Percentiles rank a stretch among this genome's conserved stretches.
Conservation (phyloP, 768 basidiomycete genomes). For the Pleurotus pulmonarius region DNA sequence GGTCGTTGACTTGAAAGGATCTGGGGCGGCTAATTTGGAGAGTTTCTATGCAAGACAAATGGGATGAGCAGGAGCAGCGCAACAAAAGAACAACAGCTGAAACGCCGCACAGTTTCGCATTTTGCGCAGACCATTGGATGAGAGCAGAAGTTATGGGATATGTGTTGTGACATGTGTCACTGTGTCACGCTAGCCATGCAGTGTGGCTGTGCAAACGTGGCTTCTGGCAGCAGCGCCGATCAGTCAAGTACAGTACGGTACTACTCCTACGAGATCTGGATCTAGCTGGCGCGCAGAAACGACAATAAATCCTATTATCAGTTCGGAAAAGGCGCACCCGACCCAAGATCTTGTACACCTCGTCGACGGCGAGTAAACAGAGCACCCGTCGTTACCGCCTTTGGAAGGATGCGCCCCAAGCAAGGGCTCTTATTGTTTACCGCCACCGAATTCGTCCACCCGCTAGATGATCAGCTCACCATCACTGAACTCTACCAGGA, state of each 20-base stretch:
- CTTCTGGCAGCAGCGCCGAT: not conserved
- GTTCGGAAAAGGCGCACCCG: conserved; percentile 5
- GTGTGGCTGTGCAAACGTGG: conserved; percentile 1
- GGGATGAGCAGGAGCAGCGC: conserved; percentile 8
- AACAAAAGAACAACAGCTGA: conserved; percentile 14
- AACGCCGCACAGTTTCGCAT: conserved; percentile 64
- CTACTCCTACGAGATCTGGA: conserved; percentile 1
- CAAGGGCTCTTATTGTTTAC: conserved; percentile 50
- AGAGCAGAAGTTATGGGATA: not conserved
- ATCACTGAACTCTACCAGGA: conserved; percentile 35
- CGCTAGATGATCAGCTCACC: conserved; percentile 28
- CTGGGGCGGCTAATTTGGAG: conserved; percentile 85
- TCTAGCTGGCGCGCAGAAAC: not conserved
- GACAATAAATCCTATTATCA: conserved; percentile 4
- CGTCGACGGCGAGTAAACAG: not conserved
- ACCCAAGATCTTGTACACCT: conserved; percentile 4
- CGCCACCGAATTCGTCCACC: conserved; percentile 28
- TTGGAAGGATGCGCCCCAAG: conserved; percentile 38
- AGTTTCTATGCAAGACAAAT: conserved; percentile 62
- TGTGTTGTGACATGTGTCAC: not conserved
- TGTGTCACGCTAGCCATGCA: not conserved
- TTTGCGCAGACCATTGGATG: conserved; percentile 78
- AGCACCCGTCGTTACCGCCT: conserved; percentile 26
- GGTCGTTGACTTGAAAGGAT: conserved; percentile 77
- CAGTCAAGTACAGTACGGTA: not conserved